These are phyloP conservation scores for Dryas alaskensis DNA, from an alignment of 306 rosid species.

Conservation along the genomic window DNA sequence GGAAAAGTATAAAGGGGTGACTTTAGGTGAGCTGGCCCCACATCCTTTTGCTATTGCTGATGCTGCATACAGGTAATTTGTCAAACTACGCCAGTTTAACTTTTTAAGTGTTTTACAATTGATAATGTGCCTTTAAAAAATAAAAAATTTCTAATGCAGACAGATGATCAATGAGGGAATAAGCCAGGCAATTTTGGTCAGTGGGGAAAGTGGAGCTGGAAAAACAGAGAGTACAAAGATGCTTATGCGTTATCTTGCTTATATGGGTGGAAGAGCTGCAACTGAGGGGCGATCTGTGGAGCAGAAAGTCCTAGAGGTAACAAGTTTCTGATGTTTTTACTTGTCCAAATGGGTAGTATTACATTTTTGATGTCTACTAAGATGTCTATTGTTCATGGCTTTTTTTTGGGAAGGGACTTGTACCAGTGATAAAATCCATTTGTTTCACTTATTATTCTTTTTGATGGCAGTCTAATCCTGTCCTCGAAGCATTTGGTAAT, in stretches of 20 bases:
- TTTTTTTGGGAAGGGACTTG: slow-evolving; percentile 17
- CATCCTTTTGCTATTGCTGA: slow-evolving; percentile 99
- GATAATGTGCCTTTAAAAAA: neutral
- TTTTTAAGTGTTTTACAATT: slow-evolving; percentile 4
- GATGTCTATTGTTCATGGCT: slow-evolving; percentile 14
- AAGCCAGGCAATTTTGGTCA: slow-evolving; percentile 92
- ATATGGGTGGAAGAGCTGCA: slow-evolving; percentile 82
- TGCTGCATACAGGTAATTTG: slow-evolving; percentile 84
- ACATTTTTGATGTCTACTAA: slow-evolving; percentile 7
- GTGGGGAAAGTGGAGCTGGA: slow-evolving; percentile 99
- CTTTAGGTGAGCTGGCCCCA: slow-evolving; percentile 87
- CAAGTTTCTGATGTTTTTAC: slow-evolving; percentile 9
- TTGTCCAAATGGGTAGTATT: neutral
- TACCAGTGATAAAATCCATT: neutral
- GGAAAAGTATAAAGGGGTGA: slow-evolving; percentile 69
- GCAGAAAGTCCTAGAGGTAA: slow-evolving; percentile 94
- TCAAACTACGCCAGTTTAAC: slow-evolving; percentile 16
- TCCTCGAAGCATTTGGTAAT: slow-evolving; percentile 97
- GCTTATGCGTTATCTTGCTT: slow-evolving; percentile 97
- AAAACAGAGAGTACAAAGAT: slow-evolving; percentile 95
- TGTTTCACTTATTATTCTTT: slow-evolving; percentile 9
- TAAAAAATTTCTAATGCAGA: slow-evolving; percentile 36
- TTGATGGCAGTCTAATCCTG: slow-evolving; percentile 83
- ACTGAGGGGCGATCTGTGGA: slow-evolving; percentile 82
- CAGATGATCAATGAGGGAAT: slow-evolving; percentile 71